These are phyloP conservation scores for Paspalum vaginatum DNA, from an alignment of 176 grass and related monocot genomes.

Conservation along the genomic window DNA sequence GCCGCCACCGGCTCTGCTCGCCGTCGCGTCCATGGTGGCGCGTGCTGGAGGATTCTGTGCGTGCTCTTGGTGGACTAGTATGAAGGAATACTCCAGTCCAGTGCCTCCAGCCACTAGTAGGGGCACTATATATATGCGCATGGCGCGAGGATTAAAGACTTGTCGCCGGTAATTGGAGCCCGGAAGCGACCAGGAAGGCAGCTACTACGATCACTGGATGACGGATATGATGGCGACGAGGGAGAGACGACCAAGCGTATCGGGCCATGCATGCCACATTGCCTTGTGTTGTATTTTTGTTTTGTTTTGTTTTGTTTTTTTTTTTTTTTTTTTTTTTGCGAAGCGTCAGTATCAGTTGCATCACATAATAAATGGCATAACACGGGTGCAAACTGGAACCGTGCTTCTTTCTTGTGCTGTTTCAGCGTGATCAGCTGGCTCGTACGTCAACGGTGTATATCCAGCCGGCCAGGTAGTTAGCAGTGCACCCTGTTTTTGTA, in stretches of 20 bases:
- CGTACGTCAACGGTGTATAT: neutral
- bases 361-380: too few relatives aligned
- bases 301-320: too few relatives aligned
- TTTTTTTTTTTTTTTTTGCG: too few relatives aligned
- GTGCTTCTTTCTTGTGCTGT: neutral
- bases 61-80: neutral
- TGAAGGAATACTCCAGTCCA: neutral
- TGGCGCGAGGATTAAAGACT: neutral
- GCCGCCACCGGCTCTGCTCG: neutral
- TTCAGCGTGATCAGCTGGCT: neutral
- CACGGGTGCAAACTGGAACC: neutral
- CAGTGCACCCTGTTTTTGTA: neutral
- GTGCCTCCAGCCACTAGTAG: neutral
- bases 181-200: conserved; percentile 31
- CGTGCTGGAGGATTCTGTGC: conserved; percentile 2
- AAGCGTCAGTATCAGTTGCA: neutral
- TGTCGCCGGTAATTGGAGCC: neutral
- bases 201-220: neutral
- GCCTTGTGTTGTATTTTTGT: too few relatives aligned
- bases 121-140: conserved; percentile 7
- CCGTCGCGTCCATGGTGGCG: conserved; percentile 12
- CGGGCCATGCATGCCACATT: neutral
- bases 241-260: neutral
- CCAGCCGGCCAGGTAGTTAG: too few relatives aligned
- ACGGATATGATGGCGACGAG: neutral